phyloP scores from a whole-genome alignment of 148 eudicot genomes.

The Heliamphora exappendiculata region DNA sequence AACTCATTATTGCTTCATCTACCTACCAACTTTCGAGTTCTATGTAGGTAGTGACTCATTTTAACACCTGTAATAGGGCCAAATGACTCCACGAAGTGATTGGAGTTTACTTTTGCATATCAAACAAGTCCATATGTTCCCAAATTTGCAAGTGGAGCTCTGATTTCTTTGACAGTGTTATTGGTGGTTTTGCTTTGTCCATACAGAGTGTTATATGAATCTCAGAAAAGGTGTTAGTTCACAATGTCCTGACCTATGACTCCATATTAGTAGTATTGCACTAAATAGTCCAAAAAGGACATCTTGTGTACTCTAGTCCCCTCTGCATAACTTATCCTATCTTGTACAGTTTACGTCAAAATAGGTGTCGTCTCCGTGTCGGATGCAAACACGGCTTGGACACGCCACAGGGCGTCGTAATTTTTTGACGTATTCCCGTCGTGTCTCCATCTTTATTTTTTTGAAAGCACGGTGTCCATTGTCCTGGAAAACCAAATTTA shows the following conservation, averaged over 20 bases:
- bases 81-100: background rate
- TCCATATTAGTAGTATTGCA: background rate
- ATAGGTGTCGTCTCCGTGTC: too few relatives aligned
- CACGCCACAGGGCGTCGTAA: too few relatives aligned
- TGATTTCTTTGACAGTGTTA: background rate
- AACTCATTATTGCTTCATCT: background rate
- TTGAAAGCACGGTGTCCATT: too few relatives aligned
- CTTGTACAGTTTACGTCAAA: background rate
- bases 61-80: background rate
- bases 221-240: background rate
- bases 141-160: background rate
- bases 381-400: too few relatives aligned
- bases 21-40: background rate
- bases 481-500: background rate
- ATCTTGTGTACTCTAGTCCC: background rate
- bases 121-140: too few relatives aligned
- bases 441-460: too few relatives aligned
- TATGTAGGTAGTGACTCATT: background rate
- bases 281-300: background rate
- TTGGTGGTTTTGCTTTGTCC: background rate
- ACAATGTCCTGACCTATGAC: background rate
- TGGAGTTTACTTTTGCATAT: background rate
- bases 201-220: background rate
- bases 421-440: too few relatives aligned
- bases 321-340: background rate